These are phyloP conservation scores for Hygrophoropsis aurantiaca DNA, from an alignment of 768 basidiomycete species.

Conservation along the genomic window DNA sequence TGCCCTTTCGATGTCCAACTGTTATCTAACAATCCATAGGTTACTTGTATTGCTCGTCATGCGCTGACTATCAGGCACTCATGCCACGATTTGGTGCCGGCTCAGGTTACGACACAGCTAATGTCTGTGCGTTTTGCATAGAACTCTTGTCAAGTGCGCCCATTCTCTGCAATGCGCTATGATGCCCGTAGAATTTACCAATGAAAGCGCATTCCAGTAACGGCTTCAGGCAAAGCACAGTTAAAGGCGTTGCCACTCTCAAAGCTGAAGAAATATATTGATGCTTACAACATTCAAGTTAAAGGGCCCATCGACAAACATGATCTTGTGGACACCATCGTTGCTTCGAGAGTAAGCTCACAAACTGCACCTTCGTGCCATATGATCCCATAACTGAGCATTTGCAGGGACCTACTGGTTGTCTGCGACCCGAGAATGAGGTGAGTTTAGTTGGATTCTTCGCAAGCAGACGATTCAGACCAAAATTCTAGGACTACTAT, in stretches of 20 bases:
- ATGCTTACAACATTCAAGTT: slow-evolving; percentile 65
- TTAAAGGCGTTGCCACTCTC: slow-evolving; percentile 56
- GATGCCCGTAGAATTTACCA: background rate
- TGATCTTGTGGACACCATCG: slow-evolving; percentile 67
- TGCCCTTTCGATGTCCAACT: background rate
- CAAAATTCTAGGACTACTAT: slow-evolving; percentile 14
- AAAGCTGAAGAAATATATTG: slow-evolving; percentile 68
- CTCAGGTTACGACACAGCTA: slow-evolving; percentile 62
- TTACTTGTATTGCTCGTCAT: slow-evolving; percentile 69
- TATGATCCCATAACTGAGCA: background rate
- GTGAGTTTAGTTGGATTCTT: no score
- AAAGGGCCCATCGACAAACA: slow-evolving; percentile 73
- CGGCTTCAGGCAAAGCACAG: slow-evolving; percentile 59
- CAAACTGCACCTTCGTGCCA: background rate
- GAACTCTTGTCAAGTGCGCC: slow-evolving; percentile 64
- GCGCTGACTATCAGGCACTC: slow-evolving; percentile 74
- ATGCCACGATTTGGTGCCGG: slow-evolving; percentile 58
- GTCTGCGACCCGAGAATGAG: no score
- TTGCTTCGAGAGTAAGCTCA: slow-evolving; percentile 47
- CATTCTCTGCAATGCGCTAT: slow-evolving; percentile 6
- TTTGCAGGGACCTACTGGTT: background rate
- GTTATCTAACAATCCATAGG: slow-evolving; percentile 40
- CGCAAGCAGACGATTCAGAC: background rate
- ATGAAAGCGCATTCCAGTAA: slow-evolving; percentile 46
- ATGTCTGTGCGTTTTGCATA: slow-evolving; percentile 75